Evolutionary conservation across 768 basidiomycete species (phyloP).

Genomic region (Cyclocybe aegerita): DNA sequence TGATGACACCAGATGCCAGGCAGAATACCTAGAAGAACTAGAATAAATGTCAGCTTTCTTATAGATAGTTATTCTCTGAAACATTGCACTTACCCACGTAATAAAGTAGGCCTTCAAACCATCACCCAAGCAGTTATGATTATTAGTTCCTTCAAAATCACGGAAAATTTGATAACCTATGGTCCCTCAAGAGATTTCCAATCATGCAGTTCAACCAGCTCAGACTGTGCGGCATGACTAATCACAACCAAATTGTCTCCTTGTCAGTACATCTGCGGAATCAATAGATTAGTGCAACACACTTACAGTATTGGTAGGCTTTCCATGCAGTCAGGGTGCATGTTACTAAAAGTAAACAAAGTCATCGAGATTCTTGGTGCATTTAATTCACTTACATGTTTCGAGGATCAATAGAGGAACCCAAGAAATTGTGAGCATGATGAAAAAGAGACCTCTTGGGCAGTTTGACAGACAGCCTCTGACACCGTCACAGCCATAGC

Average conservation of each 20-base stretch:
- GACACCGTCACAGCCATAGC: slow-evolving; percentile 13
- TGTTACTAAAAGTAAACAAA: slow-evolving; percentile 9
- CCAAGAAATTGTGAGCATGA: slow-evolving; percentile 19
- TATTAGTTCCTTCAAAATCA: too few relatives aligned
- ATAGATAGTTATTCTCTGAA: too few relatives aligned
- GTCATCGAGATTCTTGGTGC: neutral
- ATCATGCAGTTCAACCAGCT: neutral
- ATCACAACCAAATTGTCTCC: neutral
- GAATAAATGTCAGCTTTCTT: too few relatives aligned
- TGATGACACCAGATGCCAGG: too few relatives aligned
- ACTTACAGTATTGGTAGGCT: slow-evolving; percentile 16
- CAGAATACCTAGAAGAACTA: too few relatives aligned
- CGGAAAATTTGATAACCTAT: too few relatives aligned
- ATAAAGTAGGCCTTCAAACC: too few relatives aligned
- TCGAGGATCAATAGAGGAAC: slow-evolving; percentile 21
- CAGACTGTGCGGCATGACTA: neutral
- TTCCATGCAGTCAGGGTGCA: slow-evolving; percentile 22
- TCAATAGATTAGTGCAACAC: neutral
- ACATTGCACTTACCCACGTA: too few relatives aligned
- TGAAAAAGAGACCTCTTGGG: slow-evolving; percentile 17
- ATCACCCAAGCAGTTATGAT: too few relatives aligned
- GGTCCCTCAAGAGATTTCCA: slow-evolving; percentile 10
- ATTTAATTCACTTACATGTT: slow-evolving; percentile 12
- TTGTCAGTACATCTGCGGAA: neutral
- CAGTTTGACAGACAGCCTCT: slow-evolving; percentile 22